A percentile compares a stretch with the other conserved stretches of the same genome.
phyloP scores from a whole-genome alignment of 2,329 filamentous ascomycete genomes.

The Aspergillus persii region DNA sequence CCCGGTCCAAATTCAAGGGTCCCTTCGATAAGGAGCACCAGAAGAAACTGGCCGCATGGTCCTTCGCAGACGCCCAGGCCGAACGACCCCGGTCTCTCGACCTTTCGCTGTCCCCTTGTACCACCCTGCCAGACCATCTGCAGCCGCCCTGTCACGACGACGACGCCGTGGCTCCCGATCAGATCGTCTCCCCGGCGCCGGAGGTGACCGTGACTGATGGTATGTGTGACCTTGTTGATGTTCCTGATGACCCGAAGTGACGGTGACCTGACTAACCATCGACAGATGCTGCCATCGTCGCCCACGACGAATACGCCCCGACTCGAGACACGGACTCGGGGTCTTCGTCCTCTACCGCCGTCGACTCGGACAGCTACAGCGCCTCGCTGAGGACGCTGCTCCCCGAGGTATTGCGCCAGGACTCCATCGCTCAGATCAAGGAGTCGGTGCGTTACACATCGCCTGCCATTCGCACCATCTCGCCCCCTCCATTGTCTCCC shows the following conservation, averaged over 20 bases:
- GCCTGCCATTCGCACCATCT: conserved; percentile 28
- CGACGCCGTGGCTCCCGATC: conserved; percentile 16
- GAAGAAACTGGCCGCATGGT: conserved; percentile 44
- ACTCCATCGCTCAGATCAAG: conserved; percentile 31
- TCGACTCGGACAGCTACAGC: conserved; percentile 34
- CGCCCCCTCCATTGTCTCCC: conserved; percentile 22
- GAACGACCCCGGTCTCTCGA: conserved; percentile 37
- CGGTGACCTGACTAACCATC: neutral
- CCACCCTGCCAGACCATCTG: conserved; percentile 27
- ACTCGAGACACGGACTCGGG: conserved; percentile 27
- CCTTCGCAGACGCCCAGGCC: conserved; percentile 37
- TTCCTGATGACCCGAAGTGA: neutral
- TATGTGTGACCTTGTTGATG: conserved; percentile 13
- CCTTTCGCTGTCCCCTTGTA: conserved; percentile 39
- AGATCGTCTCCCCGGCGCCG: conserved; percentile 13
- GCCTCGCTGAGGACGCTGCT: conserved; percentile 37
- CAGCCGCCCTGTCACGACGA: conserved; percentile 22
- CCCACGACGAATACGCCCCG: conserved; percentile 16
- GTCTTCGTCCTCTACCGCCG: conserved; percentile 37
- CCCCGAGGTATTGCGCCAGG: conserved; percentile 26
- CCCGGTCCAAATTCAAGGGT: conserved; percentile 49
- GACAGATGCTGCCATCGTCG: neutral
- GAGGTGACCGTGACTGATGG: conserved; percentile 14
- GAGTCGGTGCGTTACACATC: conserved; percentile 33
- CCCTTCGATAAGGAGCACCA: conserved; percentile 48